Percentiles rank a stretch among this genome's conserved stretches.
Conservation (phyloP, 176 grass and related monocot genomes). For the Oryza punctata region DNA sequence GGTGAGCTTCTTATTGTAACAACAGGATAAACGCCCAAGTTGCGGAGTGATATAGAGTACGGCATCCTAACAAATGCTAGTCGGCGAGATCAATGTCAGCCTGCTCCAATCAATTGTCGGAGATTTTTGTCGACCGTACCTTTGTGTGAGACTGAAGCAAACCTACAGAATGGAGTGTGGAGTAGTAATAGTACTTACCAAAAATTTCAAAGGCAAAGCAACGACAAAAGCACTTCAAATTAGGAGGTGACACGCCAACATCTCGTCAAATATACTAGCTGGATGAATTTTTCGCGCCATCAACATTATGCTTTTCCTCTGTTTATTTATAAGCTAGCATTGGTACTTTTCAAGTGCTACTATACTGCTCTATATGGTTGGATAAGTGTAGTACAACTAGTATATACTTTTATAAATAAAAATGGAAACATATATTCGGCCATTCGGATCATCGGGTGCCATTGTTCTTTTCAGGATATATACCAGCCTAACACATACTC, state of each 20-base stretch:
- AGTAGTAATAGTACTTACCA: too few species aligned
- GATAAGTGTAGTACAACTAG: not conserved
- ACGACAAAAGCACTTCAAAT: not conserved
- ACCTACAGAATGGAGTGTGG: not conserved
- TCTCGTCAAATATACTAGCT: too few species aligned
- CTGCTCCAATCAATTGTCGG: too few species aligned
- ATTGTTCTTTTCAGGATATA: too few species aligned
- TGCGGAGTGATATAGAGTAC: not conserved
- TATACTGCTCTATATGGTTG: not conserved
- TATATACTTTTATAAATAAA: not conserved
- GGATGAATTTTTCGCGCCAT: not conserved
- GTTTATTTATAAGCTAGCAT: not conserved
- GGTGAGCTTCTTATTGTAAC: too few species aligned
- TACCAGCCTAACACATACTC: not conserved
- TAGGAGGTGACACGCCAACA: not conserved
- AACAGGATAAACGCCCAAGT: not conserved
- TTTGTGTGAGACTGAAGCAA: conserved; percentile 20
- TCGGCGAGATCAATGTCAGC: not conserved
- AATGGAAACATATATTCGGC: not conserved
- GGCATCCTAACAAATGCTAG: not conserved
- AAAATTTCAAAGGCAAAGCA: too few species aligned
- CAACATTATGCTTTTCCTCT: not conserved
- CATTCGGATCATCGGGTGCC: too few species aligned
- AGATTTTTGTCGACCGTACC: not conserved
- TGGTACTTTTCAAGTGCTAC: too few species aligned